Conservation (phyloP, 2,329 filamentous ascomycete species). For the Botrytis deweyae region DNA sequence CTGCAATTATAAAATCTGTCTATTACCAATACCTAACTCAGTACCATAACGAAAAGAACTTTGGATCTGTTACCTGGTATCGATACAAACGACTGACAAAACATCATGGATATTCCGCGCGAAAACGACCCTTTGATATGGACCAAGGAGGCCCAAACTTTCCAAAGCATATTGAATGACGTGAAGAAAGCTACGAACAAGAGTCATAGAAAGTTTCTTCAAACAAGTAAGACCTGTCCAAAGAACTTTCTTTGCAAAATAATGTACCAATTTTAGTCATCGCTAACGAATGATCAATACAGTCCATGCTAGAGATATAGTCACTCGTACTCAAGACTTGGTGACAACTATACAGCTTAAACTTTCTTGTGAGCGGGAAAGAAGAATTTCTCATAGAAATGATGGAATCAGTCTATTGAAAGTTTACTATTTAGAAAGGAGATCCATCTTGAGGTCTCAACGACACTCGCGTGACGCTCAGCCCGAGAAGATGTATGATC, state of each 20-base stretch:
- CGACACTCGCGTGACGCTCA: too few relatives aligned
- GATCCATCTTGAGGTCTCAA: not conserved
- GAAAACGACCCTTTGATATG: not conserved
- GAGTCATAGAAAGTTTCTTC: not conserved
- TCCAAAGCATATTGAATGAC: not conserved
- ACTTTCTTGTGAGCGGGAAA: not conserved
- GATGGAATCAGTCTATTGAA: not conserved
- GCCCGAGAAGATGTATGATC: not conserved
- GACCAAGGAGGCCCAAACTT: not conserved
- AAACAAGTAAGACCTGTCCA: not conserved
- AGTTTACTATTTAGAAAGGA: not conserved
- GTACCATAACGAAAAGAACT: not conserved
- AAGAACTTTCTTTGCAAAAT: not conserved
- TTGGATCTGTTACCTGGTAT: not conserved
- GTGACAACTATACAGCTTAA: not conserved
- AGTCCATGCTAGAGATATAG: not conserved
- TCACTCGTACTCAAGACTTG: not conserved
- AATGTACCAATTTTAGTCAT: not conserved
- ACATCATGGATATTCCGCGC: not conserved
- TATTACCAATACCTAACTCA: not conserved
- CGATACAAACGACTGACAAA: not conserved
- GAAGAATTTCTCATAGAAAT: not conserved
- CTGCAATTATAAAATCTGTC: not conserved
- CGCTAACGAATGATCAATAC: not conserved
- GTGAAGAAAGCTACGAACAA: not conserved